Evolutionary conservation across 2,329 filamentous ascomycete species (phyloP).

Genomic region (Stachybotrys chartarum): DNA sequence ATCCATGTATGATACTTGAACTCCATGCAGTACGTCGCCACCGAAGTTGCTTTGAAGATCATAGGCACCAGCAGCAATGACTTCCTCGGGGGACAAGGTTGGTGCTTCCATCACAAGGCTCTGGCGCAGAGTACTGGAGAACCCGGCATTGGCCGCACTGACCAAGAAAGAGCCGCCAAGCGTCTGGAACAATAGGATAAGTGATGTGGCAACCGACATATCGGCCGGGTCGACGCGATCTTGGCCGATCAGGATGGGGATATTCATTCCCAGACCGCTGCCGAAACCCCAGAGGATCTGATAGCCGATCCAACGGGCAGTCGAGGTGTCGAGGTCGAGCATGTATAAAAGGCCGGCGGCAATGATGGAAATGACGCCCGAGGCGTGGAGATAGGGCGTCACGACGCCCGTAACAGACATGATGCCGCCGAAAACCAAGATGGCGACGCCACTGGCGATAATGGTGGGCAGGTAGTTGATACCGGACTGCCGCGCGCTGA

Average conservation of each 20-base stretch:
- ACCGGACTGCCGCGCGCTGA: slow-evolving; percentile 22
- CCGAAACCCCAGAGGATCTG: slow-evolving; percentile 32
- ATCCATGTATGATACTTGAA: too few relatives aligned
- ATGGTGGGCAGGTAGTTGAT: slow-evolving; percentile 16
- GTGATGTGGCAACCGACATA: not conserved
- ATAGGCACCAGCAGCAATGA: too few relatives aligned
- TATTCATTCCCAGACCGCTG: slow-evolving; percentile 19
- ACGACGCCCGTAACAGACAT: not conserved
- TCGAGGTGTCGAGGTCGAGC: slow-evolving; percentile 18
- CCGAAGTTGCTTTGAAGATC: too few relatives aligned
- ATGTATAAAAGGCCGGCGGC: slow-evolving; percentile 31
- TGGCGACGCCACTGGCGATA: not conserved
- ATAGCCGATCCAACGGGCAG: slow-evolving; percentile 30
- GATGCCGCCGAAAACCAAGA: not conserved
- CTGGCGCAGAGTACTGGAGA: too few relatives aligned
- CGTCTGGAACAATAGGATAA: not conserved
- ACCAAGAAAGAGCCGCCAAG: too few relatives aligned
- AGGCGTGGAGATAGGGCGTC: not conserved
- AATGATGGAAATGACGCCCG: slow-evolving; percentile 7
- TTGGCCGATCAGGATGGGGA: not conserved
- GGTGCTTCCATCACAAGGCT: too few relatives aligned
- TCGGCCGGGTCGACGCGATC: not conserved
- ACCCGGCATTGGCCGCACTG: too few relatives aligned
- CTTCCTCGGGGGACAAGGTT: too few relatives aligned
- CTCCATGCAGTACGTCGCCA: too few relatives aligned